Conservation (phyloP, 257 asterid species). For the Rehmannia glutinosa region DNA sequence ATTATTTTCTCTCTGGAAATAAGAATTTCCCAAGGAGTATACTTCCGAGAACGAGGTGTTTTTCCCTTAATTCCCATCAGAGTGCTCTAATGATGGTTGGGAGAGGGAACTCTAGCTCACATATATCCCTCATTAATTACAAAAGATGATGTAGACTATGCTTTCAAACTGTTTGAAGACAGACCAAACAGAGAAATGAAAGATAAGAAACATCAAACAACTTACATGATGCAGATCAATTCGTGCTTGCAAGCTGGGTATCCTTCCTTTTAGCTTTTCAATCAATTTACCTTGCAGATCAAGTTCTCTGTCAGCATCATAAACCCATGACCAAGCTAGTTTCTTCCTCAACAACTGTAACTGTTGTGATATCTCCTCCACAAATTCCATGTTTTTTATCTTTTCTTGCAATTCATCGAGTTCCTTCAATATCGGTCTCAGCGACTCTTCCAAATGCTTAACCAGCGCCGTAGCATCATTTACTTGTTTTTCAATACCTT, state of each 20-base stretch:
- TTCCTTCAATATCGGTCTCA: conserved; percentile 71
- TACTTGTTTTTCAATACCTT: conserved; percentile 56
- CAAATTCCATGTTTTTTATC: conserved; percentile 75
- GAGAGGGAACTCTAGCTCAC: neutral
- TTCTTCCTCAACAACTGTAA: conserved; percentile 60
- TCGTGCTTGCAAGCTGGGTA: conserved; percentile 60
- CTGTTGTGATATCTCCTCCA: conserved; percentile 77
- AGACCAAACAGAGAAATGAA: conserved; percentile 7
- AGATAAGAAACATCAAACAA: conserved; percentile 3
- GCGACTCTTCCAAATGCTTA: conserved; percentile 63
- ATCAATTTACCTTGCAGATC: conserved; percentile 42
- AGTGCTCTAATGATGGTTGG: neutral
- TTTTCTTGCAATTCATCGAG: conserved; percentile 77
- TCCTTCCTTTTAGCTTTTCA: conserved; percentile 56
- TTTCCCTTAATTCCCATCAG: conserved; percentile 13
- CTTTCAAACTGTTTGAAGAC: neutral
- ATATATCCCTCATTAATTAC: neutral
- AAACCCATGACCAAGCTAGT: conserved; percentile 96
- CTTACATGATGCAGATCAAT: conserved; percentile 67
- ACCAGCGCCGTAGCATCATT: conserved; percentile 58
- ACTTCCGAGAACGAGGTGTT: conserved; percentile 9
- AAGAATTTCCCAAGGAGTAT: neutral
- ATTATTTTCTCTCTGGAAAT: neutral
- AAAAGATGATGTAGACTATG: conserved; percentile 1
- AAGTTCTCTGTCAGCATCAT: conserved; percentile 61